Evolutionary conservation across 2,329 filamentous ascomycete species (phyloP), one percentile per base, ranked within the genome.

Genomic region (Venturia pyrina): DNA sequence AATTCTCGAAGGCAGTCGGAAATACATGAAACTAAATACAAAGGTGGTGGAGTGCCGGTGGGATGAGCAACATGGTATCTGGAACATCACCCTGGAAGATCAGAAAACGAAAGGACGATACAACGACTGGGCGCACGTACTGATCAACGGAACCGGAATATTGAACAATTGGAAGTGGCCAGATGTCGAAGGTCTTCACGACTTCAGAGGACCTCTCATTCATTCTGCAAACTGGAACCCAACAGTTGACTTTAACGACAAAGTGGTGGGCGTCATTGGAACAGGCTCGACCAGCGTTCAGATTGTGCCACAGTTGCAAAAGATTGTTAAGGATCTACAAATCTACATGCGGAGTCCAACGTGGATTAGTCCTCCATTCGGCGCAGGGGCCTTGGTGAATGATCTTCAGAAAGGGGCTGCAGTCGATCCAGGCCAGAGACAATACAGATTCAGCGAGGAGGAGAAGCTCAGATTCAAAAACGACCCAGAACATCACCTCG

Each of bases 141-240:
- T 71, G 8, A 59, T 71, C 67, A 71, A 71, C 37, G 68, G 65
- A 17, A 67, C 73, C 3, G 80, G 80, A 41, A 70, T 74, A 17
- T 67, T 79, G 24, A 78, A 78, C 63, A 72, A 74, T 34, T 79
- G 74, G 76, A 77, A 77, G 65, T 82, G 77, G 76, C 80, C 80
- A 10, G 73, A 76, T 32, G 78, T 83, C 19, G 71, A 73, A 1
- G 82, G 82, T 3, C 73, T 80, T 10, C 74, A 80, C 21, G 71
- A 73, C 3, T 84, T 83, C 69, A 73, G 78, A 65, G 80, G 79
- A 1, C 74, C 76, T 62, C 67, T 81, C 5, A 68, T 80, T 60
- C 80, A 82, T 67, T 78, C 74, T 59, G 80, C 80, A 5, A 65
- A 62, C 5, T 82, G 79, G 75, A 72, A 76, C 50, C 68, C 72